A percentile compares a stretch with the other conserved stretches of the same genome.
These are phyloP conservation scores for Xylariales sp. DNA, from an alignment of 2,329 filamentous ascomycete species.

Conservation along the genomic window DNA sequence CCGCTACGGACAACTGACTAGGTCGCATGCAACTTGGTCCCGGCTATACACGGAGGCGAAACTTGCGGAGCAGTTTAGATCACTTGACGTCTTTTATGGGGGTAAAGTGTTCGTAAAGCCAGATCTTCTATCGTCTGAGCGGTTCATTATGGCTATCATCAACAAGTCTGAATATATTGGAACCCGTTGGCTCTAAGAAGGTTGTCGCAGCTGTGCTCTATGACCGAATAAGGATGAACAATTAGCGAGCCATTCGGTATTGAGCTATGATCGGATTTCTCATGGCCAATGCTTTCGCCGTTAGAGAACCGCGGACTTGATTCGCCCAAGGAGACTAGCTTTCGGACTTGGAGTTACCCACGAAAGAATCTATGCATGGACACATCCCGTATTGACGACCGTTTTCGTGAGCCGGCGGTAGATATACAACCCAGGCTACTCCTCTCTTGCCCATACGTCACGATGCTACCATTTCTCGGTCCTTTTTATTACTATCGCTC, in stretches of 20 bases:
- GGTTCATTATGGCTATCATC: neutral
- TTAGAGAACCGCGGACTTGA: neutral
- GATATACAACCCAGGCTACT: neutral
- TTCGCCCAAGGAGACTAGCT: neutral
- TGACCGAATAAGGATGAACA: neutral
- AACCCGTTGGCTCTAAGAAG: neutral
- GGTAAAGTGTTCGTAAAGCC: neutral
- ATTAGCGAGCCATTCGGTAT: neutral
- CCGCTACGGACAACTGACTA: neutral
- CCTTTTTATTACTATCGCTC: neutral
- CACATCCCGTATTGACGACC: neutral
- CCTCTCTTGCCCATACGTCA: neutral
- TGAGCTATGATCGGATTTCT: neutral
- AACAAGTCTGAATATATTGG: neutral
- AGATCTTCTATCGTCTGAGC: neutral
- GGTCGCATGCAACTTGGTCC: neutral
- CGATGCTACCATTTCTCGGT: neutral
- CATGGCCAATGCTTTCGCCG: neutral
- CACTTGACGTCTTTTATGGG: neutral
- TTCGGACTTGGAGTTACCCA: neutral
- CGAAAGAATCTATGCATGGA: neutral
- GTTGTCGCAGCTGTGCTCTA: neutral
- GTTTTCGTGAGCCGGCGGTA: neutral
- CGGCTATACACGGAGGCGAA: neutral
- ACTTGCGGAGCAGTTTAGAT: neutral